These are phyloP conservation scores for Colletotrichum noveboracense DNA, from an alignment of 2,329 filamentous ascomycete genomes.

Conservation along the genomic window DNA sequence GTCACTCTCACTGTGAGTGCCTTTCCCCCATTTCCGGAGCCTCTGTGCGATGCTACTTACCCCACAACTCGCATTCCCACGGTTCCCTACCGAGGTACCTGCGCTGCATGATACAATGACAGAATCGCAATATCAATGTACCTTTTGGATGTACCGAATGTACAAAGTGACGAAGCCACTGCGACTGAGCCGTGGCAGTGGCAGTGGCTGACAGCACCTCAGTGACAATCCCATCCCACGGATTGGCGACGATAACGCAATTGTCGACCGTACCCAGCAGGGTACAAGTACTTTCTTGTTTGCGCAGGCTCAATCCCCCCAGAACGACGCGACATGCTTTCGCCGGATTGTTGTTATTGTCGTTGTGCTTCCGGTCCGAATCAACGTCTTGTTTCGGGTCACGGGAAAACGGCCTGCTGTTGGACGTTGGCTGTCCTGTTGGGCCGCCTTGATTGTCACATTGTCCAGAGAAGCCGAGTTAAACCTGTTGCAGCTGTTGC, in stretches of 20 bases:
- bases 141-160: not conserved
- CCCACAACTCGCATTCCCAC: constrained; percentile 12
- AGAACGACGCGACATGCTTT: not conserved
- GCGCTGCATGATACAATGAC: not conserved
- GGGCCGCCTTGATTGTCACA: not conserved
- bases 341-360: not conserved
- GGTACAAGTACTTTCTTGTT: not conserved
- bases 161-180: not conserved
- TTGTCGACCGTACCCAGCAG: not conserved
- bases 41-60: constrained; percentile 11
- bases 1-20: not conserved
- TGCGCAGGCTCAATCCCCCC: not conserved
- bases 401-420: not conserved
- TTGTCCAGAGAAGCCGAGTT: not conserved
- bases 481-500: not conserved
- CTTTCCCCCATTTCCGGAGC: not conserved
- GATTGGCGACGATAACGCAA: not conserved
- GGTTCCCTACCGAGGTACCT: not conserved
- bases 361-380: not conserved
- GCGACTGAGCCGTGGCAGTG: not conserved
- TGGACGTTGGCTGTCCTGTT: not conserved
- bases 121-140: not conserved
- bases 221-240: not conserved
- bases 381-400: not conserved
- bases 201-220: not conserved